phyloP scores from a whole-genome alignment of 2,329 filamentous ascomycete species.

The Fusarium domesticum region DNA sequence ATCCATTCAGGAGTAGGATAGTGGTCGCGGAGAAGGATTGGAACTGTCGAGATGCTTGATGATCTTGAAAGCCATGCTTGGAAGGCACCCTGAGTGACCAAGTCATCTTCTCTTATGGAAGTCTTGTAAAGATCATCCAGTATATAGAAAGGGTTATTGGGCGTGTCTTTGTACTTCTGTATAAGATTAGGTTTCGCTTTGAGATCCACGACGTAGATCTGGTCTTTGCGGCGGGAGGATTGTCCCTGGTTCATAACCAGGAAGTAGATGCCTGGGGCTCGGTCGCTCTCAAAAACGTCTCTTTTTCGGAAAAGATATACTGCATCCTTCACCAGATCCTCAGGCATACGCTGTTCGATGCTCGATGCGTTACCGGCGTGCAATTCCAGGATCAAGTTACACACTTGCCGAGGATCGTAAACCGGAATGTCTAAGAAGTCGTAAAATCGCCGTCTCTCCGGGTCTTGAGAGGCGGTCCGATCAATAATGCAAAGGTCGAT shows the following conservation, averaged over 20 bases:
- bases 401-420: conserved; percentile 3
- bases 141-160: conserved; percentile 2
- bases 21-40: neutral
- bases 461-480: neutral
- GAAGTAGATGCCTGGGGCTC: conserved; percentile 2
- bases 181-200: neutral
- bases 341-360: neutral
- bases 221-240: neutral
- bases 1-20: conserved; percentile 1
- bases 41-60: conserved; percentile 1
- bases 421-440: conserved; percentile 1
- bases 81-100: neutral
- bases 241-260: neutral
- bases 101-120: neutral
- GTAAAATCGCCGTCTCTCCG: conserved; percentile 1
- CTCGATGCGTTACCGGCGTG: neutral
- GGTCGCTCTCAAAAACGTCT: neutral
- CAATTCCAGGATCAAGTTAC: conserved; percentile 3
- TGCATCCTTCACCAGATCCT: conserved; percentile 3
- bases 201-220: conserved; percentile 2
- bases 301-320: conserved; percentile 2
- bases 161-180: conserved; percentile 1
- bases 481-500: conserved; percentile 3
- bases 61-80: conserved; percentile 3
- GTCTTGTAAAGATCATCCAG: conserved; percentile 1